Base-by-base conservation (phyloP, 768 basidiomycete species). In the Gelatoporia subvermispora region DNA sequence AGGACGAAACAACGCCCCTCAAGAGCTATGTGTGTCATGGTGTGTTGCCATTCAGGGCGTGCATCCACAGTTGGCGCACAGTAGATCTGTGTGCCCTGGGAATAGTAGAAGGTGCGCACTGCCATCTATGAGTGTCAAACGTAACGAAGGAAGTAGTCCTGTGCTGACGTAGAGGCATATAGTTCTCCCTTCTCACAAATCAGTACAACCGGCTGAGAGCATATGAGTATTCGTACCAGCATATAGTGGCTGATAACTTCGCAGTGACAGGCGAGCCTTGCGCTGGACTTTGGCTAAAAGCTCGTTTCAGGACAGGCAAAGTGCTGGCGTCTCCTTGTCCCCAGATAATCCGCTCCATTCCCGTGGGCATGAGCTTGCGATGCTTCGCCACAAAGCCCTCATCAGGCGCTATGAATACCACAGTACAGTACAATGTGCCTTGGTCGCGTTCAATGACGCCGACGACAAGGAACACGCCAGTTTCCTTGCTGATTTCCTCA, bases 1-100 rank as follows among this genome's bases (percentile, higher is more conserved):
- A 85, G 67, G 43, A 85, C 84, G 61, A 84, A 83, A 64, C 81
- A 83, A 21, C 84, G 74, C 9, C 84, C 84, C 59, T 85, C 84
- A 31, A 80, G 64, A 0, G 84, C 82, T 42, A 85, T 80, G 55
- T 82, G 82, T 21, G 65, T 57, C 79, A 84, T 82, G 1, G 78
- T 75, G 48, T 67, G 64, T 53, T 71, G 70, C 84, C 83, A 85
- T 8, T 59, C 67, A 2, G 73, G 72, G 2, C 83, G 70, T 4
- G 73, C 68, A 53, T 85, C 84, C 18, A 84, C 82, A 0, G 84
- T 85, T 0, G 83, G 82, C 0, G 79, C 83, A 57, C 80, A 82
- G 59, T 82, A 81, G 13, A 85, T 65, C 55, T 83, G 74, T 1
- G 76, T 78, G 10, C 79, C 79, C 37, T 74, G 65, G 5, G 76